A percentile compares a stretch with the other conserved stretches of the same genome.
Conservation (phyloP, 2,329 filamentous ascomycete genomes). For the Colletotrichum horii region DNA sequence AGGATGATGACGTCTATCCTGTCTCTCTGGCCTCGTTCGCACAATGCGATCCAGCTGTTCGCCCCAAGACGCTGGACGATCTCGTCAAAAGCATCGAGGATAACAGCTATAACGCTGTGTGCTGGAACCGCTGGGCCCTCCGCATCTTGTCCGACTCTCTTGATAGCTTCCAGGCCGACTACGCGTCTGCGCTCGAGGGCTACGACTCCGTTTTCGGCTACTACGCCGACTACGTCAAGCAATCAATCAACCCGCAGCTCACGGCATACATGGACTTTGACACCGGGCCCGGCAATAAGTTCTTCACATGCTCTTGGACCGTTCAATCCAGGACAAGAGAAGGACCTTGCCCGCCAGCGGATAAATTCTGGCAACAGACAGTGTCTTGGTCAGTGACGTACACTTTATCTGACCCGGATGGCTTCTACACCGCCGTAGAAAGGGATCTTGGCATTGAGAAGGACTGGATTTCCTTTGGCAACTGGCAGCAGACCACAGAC, state of each 20-base stretch:
- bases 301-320: neutral
- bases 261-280: neutral
- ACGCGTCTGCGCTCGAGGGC: rapidly evolving
- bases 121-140: neutral
- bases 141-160: neutral
- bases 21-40: no score
- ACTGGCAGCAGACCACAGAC: neutral
- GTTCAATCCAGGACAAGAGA: neutral
- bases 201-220: neutral
- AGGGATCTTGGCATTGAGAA: neutral
- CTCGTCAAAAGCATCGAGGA: rapidly evolving
- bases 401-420: neutral
- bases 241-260: neutral
- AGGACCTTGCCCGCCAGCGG: neutral
- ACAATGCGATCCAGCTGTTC: neutral
- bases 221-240: neutral
- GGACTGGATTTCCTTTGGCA: neutral
- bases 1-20: neutral
- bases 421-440: neutral
- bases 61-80: neutral
- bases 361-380: neutral
- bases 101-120: neutral
- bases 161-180: neutral
- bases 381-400: neutral
- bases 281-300: neutral